These are phyloP conservation scores for Aspergillus tanneri DNA, from an alignment of 2,329 filamentous ascomycete genomes.

Conservation along the genomic window DNA sequence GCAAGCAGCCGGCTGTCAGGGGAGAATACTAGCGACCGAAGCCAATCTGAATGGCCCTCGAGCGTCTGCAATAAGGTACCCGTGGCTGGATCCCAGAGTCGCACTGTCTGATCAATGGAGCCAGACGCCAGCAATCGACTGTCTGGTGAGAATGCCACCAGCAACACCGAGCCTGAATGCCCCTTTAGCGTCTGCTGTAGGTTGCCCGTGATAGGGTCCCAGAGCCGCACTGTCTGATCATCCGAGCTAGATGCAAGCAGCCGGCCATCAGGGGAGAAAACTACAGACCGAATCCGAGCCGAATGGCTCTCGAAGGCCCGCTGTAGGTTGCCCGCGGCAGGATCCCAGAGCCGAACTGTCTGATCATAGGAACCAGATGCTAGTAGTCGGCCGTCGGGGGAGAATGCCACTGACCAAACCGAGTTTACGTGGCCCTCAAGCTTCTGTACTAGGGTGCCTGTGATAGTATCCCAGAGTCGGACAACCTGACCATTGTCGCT, in stretches of 20 bases:
- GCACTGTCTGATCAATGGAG: slow-evolving; percentile 14
- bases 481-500: background rate
- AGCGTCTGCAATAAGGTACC: slow-evolving; percentile 1
- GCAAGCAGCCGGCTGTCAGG: slow-evolving; percentile 7
- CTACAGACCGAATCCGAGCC: slow-evolving; percentile 9
- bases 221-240: slow-evolving; percentile 14
- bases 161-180: too few species aligned
- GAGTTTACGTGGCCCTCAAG: background rate
- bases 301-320: slow-evolving; percentile 16
- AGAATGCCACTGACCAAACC: background rate
- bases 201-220: slow-evolving; percentile 3
- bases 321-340: too few species aligned
- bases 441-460: too few species aligned
- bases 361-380: background rate
- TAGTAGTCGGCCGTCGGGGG: background rate
- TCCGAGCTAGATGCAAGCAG: slow-evolving; percentile 17
- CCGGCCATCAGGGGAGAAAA: slow-evolving; percentile 22
- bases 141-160: too few species aligned
- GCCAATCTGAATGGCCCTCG: background rate
- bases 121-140: too few species aligned
- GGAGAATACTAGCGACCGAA: slow-evolving; percentile 11
- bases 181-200: too few species aligned
- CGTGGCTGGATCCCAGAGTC: slow-evolving; percentile 16
- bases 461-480: background rate
- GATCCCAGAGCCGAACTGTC: background rate